phyloP scores from a whole-genome alignment of 768 basidiomycete genomes.

The Tulasnella sp. region DNA sequence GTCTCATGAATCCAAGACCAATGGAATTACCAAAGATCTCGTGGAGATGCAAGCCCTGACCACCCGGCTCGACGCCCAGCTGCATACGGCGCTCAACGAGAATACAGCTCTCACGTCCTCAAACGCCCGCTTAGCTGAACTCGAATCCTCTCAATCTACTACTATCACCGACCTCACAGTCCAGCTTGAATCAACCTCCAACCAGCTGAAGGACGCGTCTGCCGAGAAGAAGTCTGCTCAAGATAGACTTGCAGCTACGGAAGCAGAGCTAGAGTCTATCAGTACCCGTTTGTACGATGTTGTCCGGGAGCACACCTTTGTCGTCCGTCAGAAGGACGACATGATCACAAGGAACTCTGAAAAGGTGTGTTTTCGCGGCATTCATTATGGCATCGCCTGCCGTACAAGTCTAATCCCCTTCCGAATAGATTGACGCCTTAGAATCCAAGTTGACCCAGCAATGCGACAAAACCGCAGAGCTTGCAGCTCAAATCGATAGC shows the following conservation, averaged over 20 bases:
- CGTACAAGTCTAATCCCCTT: neutral
- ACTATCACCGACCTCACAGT: neutral
- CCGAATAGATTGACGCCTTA: neutral
- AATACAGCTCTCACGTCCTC: neutral
- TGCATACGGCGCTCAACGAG: neutral
- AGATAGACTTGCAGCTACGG: neutral
- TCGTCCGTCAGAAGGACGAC: neutral
- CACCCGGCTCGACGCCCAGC: neutral
- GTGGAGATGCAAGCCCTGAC: neutral
- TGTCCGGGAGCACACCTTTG: no score
- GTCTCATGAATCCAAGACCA: neutral
- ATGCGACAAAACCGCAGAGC: neutral
- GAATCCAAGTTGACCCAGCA: neutral
- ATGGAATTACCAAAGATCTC: neutral
- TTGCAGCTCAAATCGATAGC: neutral
- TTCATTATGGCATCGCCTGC: neutral
- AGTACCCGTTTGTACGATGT: no score
- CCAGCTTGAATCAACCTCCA: neutral
- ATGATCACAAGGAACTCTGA: neutral
- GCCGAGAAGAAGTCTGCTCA: neutral
- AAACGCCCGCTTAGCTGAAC: neutral
- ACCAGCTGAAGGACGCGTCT: neutral
- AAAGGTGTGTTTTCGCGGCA: neutral
- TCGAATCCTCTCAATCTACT: neutral
- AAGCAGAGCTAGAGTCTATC: no score